A percentile compares a stretch with the other conserved stretches of the same genome.
phyloP scores from a whole-genome alignment of 768 basidiomycete species.

The Termitomyces sp. region DNA sequence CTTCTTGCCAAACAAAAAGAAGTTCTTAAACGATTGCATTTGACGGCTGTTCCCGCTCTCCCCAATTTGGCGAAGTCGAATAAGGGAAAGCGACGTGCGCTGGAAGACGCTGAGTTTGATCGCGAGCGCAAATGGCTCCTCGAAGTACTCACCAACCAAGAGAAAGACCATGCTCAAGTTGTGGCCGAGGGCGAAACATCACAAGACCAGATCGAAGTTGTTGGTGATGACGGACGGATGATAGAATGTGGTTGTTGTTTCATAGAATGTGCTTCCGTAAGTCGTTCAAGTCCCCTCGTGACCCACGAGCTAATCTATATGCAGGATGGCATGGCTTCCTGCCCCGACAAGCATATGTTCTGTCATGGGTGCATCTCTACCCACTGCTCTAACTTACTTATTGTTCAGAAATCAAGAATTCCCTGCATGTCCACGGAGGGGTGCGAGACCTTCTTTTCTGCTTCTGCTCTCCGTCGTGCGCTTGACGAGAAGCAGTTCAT shows the following conservation, averaged over 20 bases:
- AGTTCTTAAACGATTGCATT: conserved; percentile 24
- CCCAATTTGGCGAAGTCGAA: conserved; percentile 8
- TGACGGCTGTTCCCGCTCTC: conserved; percentile 24
- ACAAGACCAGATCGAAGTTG: background rate
- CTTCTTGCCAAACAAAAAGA: conserved; percentile 29
- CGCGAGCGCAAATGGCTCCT: conserved; percentile 23
- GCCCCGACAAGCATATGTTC: conserved; percentile 74
- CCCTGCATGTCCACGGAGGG: conserved; percentile 46
- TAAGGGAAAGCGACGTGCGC: conserved; percentile 43
- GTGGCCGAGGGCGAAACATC: background rate
- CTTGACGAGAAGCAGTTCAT: conserved; percentile 54
- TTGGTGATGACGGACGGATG: background rate
- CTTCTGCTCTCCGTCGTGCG: conserved; percentile 57
- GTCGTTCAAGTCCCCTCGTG: conserved; percentile 1
- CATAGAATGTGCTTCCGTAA: conserved; percentile 16
- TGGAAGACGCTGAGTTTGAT: conserved; percentile 43
- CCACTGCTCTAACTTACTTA: conserved; percentile 55
- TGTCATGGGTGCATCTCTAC: conserved; percentile 59
- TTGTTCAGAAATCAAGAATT: conserved; percentile 49
- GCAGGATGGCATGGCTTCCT: conserved; percentile 71
- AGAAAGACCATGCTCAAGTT: background rate
- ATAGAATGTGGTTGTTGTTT: conserved; percentile 83
- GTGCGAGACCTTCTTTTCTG: conserved; percentile 57
- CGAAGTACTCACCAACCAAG: conserved; percentile 1
- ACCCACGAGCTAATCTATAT: background rate